phyloP scores from a whole-genome alignment of 2,329 filamentous ascomycete species.

The Eurotiales sp. region DNA sequence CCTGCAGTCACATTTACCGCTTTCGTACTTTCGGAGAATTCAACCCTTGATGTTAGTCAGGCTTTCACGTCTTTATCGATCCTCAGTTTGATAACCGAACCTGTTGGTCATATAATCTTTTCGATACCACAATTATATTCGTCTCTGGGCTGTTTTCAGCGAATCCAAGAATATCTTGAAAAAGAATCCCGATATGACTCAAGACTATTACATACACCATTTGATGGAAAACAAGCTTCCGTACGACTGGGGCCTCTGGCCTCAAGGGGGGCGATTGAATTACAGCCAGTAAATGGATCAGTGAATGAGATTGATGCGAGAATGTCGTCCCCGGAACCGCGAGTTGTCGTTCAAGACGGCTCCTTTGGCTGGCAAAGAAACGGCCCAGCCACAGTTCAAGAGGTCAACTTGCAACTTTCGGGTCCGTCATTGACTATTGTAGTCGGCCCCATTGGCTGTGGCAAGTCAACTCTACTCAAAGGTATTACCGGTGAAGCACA shows the following conservation, averaged over 20 bases:
- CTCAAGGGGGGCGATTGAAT: neutral
- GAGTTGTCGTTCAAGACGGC: neutral
- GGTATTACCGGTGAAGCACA: neutral
- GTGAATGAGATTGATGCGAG: neutral
- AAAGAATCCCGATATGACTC: conserved; percentile 5
- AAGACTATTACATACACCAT: neutral
- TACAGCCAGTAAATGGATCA: neutral
- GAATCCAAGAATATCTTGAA: conserved; percentile 11
- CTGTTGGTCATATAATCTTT: conserved; percentile 13
- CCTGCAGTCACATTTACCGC: conserved; percentile 16
- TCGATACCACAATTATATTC: conserved; percentile 8
- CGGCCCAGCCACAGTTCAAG: neutral
- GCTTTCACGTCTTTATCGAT: conserved; percentile 19
- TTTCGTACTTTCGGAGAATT: conserved; percentile 12
- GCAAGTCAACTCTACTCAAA: conserved; percentile 2
- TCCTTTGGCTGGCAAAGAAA: conserved; percentile 3
- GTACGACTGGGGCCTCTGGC: neutral
- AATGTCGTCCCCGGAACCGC: neutral
- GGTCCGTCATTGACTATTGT: neutral
- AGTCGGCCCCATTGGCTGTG: neutral
- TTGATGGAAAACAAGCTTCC: neutral
- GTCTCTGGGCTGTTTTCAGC: conserved; percentile 8
- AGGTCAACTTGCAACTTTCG: conserved; percentile 1
- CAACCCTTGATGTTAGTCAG: conserved; percentile 9
- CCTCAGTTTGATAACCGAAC: conserved; percentile 15